Base-by-base conservation (phyloP, 2,329 filamentous ascomycete species). In the Monosporascus sp. region DNA sequence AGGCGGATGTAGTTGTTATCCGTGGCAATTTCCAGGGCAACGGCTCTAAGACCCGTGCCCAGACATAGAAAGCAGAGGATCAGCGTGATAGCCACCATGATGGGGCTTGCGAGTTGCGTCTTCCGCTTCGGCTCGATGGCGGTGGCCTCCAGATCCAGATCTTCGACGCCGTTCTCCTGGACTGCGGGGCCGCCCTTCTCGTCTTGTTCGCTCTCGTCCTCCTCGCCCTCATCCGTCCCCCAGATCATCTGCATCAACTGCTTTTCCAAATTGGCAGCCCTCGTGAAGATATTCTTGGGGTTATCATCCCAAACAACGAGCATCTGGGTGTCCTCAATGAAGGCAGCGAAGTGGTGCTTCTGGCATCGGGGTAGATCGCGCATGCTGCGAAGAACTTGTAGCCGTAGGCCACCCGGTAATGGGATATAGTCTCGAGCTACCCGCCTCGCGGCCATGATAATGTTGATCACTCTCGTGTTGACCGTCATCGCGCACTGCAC, bases 241-340 rank as follows among this genome's bases (percentile, higher is more conserved):
- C 83, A 87, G 44, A 86, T 81, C 71, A 81, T 79, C 56, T 75
- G 69, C 67, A 85, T 78, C 51, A 85, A 68, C 39, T 75, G 73
- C 49, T 69, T 64, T 63, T 84, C 79, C 37, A 85, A 72, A 44
- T 70, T 70, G 50, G 75, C 70, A 0, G 75, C 79, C 41, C 83
- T 74, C 15, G 72, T 67, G 11, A 85, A 67, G 17, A 85, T 66
- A 52, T 78, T 75, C 57, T 77, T 75, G 15, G 82, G 79, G 41
- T 84, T 76, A 58, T 86, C 83, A 44, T 84, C 83, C 83, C 83
- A 86, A 24, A 85, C 80, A 5, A 84, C 72, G n/a, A 85, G 66
- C 39, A 84, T 72, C 44, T 74, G 72, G n/a, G 74, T 70, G 57
- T 84, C 80, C 54, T 78, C 73, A 49, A 85, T 79, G 63, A 85